These are phyloP conservation scores for Arxiozyma slooffiae DNA, from an alignment of 1,139 yeast species.

Conservation along the genomic window DNA sequence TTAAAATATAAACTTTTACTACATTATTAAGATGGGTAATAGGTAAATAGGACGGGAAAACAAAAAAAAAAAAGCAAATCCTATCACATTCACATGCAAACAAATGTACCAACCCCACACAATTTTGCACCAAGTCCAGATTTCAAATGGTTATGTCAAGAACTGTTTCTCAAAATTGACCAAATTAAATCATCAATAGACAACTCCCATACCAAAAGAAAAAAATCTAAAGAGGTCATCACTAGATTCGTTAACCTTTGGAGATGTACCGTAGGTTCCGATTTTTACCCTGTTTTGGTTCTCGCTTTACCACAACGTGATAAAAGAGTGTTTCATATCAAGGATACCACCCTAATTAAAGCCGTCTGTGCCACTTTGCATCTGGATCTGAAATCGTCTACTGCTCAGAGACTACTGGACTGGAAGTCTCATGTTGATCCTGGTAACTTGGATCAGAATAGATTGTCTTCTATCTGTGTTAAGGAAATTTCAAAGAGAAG, in stretches of 20 bases:
- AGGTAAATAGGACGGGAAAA: no score
- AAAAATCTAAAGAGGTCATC: constrained; percentile 18
- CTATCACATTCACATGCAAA: no score
- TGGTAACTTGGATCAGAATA: constrained; percentile 6
- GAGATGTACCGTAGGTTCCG: constrained; percentile 56
- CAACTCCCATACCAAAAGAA: constrained; percentile 3
- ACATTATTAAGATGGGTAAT: no score
- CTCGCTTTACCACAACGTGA: constrained; percentile 58
- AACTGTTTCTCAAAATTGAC: constrained; percentile 27
- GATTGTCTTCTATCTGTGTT: constrained; percentile 35
- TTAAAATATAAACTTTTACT: no score
- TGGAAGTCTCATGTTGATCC: constrained; percentile 37
- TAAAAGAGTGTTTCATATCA: constrained; percentile 42
- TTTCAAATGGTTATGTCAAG: constrained; percentile 32
- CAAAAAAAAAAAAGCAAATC: no score
- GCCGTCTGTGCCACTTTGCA: constrained; percentile 39
- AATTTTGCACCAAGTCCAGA: constrained; percentile 32
- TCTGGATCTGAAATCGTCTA: constrained; percentile 43
- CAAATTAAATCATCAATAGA: constrained; percentile 4
- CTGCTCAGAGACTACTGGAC: constrained; percentile 37
- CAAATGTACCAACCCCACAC: constrained; percentile 6
- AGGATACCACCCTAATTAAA: constrained; percentile 43
- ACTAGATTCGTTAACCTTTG: constrained; percentile 46
- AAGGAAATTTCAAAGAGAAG: constrained; percentile 35
- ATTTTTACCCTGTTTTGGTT: constrained; percentile 59